Evolutionary conservation across 768 basidiomycete genomes (phyloP), one percentile per base, ranked within the genome.

Genomic region (Sarcomyxa edulis): DNA sequence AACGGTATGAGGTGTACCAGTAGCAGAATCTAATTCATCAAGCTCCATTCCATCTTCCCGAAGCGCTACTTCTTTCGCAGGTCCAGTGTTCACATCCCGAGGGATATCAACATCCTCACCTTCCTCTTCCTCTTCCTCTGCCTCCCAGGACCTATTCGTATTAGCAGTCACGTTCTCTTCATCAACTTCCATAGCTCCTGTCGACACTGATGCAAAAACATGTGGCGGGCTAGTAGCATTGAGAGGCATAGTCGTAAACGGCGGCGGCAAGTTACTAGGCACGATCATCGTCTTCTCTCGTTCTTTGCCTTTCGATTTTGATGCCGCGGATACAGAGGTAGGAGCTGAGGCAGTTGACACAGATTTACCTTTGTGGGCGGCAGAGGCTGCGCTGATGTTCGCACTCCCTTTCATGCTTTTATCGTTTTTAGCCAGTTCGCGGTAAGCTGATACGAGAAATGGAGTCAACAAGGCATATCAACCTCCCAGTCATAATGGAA

Each of bases 381-480:
- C n/a, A n/a, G n/a, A n/a, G n/a, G n/a, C n/a, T n/a, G n/a, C 34
- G 25, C 38, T 51, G 20, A 48, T 50, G 38, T 49, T 55, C 3
- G 59, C 43, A 21, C 54, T 52, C 12, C 52, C 54, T 39, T 65
- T 66, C 48, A 68, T 71, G 43, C 62, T 67, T 58, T 82, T 84
- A 57, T 78, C 78, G 5, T 65, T 68, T 52, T 84, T 87, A 3
- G 71, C 54, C n/a, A 68, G 60, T 28, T 83, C 78, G 42, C 83
- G 79, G 46, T 81, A 86, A 15, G 75, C 85, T 87, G 48, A 2
- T n/a, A 26, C n/a, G 20, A 16, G 20, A 40, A 15, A 7, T 11
- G 5, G 24, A 23, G 21, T n/a, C 10, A 18, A 10, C 12, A 25
- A 41, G 22, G 32, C n/a, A n/a, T n/a, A n/a, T n/a, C n/a, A n/a